Percentiles rank a stretch among this genome's conserved stretches.
These are phyloP conservation scores for Cyclocybe cylindracea DNA, from an alignment of 768 basidiomycete genomes.

Conservation along the genomic window DNA sequence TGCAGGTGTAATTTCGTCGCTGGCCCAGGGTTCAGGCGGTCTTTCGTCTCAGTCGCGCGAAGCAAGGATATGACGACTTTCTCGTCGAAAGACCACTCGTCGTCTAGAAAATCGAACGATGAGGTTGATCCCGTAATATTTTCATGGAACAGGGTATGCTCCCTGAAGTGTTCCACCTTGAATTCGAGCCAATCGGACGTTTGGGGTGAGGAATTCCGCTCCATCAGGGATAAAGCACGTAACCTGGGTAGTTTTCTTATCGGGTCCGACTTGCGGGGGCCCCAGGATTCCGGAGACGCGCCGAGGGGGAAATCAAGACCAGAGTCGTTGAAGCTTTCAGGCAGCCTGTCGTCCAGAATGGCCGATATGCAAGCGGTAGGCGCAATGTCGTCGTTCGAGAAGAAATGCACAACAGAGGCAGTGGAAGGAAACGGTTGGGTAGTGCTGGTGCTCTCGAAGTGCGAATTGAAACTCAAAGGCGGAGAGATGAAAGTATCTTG, in stretches of 20 bases:
- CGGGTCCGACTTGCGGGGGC: neutral
- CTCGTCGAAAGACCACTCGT: conserved; percentile 21
- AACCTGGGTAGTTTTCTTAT: neutral
- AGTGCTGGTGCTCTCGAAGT: conserved; percentile 2
- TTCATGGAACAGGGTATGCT: neutral
- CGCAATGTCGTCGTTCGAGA: neutral
- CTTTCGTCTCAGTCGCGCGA: conserved; percentile 15
- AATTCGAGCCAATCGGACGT: neutral
- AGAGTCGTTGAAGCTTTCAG: conserved; percentile 16
- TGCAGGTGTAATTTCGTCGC: neutral
- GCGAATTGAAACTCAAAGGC: neutral
- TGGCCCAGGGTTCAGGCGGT: neutral
- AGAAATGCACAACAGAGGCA: conserved; percentile 6
- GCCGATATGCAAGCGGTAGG: neutral
- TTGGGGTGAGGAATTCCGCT: neutral
- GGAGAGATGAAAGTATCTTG: neutral
- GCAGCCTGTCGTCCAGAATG: neutral
- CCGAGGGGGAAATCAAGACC: conserved; percentile 12
- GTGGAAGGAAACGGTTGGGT: conserved; percentile 14
- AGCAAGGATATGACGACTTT: conserved; percentile 22
- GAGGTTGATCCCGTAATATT: neutral
- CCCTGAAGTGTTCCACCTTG: neutral
- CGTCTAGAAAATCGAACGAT: neutral
- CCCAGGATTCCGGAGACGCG: conserved; percentile 3
- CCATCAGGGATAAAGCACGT: neutral